Evolutionary conservation across 106 monocot genomes (phyloP), one percentile per base, ranked within the genome.

Genomic region (Vanilla planifolia): DNA sequence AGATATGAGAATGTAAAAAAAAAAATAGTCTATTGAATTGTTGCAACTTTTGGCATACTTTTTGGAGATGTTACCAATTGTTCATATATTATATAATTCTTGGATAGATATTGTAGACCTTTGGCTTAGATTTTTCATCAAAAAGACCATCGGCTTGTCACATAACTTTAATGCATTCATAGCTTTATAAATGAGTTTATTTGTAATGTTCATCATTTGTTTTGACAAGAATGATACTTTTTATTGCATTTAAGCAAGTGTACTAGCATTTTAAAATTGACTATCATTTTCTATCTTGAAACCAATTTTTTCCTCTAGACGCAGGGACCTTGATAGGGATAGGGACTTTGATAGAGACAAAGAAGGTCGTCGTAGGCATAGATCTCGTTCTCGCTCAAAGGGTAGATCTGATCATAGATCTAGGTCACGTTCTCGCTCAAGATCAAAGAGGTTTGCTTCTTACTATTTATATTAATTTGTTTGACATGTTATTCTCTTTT

Each of bases 391-490:
- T 43, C 72, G 57, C 52, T 85, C 80, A 42, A 61, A 51, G 51
- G 75, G 77, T 51, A 70, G 66, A 71, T 74, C 77, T 67, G 74
- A 77, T 19, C 85, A 37, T 50, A 80, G 85, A 68, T 85, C 85
- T 25, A 60, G 76, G 26, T 85, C 85, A 67, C 85, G 77, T 42
- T 85, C 85, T 57, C 80, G 79, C 56, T 85, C 84, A 65, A 63
- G 73, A 27, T 85, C 85, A 64, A 80, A 85, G 61, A 85, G 85
- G 85, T 80, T 3, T 34, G 35, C 21, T 5, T 22, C 30, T 30
- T 57, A 19, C 21, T 36, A 4, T 80, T 78, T 86, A 80, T 87
- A 74, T 86, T 77, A 82, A 63, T 80, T 71, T 23, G 19, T 21
- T 70, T 83, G 70, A 15, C 30, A 53, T 13, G 13, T 29, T 53